Evolutionary conservation across 2,329 filamentous ascomycete species (phyloP), one percentile per base, ranked within the genome.

Genomic region (Fusarium anguioides): DNA sequence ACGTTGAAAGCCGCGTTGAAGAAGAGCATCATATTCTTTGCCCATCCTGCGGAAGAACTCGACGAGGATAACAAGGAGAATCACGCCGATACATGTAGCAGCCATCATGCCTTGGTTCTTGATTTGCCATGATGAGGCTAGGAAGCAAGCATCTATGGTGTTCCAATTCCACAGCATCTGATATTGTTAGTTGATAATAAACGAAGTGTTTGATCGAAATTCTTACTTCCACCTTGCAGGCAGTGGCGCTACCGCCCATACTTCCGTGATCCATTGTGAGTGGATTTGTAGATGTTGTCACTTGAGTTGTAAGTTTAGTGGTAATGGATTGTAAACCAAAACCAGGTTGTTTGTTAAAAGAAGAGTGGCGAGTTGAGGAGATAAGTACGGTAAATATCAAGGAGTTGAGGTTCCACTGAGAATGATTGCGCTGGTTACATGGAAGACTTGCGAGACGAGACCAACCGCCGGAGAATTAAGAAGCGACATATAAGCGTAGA

Each of bases 151-250:
- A 74, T 91, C 87, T 72, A 91, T 82, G 4, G 88, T 90, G 77
- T 90, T 83, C 90, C 90, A 93, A 75, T 93, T 93, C 90, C 90
- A 93, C 31, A 92, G 80, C 91, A 93, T 93, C 89, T 92, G 39
- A 42, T 20, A 41, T 21, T 37, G 15, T 62, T 26, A 61, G 57
- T 36, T n/a, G 18, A 29, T 20, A 18, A 39, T 20, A 29, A 36
- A 27, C 36, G 37, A 24, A 36, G 40, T 20, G n/a, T 15, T 15
- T 11, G 7, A 18, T 20, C 44, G 23, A 47, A 17, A 52, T 26
- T 56, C 71, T 26, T 70, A 79, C 77, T 29, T 71, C 72, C 37
- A 78, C 71, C 52, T 78, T 77, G 69, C 77, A 79, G 23, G 66
- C 67, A 35, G 64, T 52, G 29, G 62, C 68, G 42, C 65, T 62